Percentiles rank a stretch among this genome's conserved stretches.
These are phyloP conservation scores for Leptographium wingfieldii DNA, from an alignment of 2,329 filamentous ascomycete genomes.

Conservation along the genomic window DNA sequence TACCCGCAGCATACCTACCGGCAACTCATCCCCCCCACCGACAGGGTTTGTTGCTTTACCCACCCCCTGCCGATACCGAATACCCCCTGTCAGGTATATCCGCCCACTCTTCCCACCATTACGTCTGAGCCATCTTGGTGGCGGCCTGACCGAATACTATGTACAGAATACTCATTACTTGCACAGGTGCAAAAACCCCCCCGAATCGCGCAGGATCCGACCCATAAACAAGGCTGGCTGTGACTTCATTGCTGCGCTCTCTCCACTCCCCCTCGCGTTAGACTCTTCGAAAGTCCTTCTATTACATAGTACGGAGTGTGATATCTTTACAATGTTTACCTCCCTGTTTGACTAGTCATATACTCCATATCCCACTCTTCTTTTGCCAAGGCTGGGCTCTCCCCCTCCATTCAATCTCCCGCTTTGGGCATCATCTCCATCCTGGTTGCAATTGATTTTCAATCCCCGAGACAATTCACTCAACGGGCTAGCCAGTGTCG, in stretches of 20 bases:
- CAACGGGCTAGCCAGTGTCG: not conserved
- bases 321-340: not conserved
- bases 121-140: not conserved
- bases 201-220: not conserved
- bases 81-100: not conserved
- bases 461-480: not conserved
- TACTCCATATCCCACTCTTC: not conserved
- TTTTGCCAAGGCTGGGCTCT: conserved; percentile 1
- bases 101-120: not conserved
- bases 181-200: not conserved
- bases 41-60: not conserved
- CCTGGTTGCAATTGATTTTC: not conserved
- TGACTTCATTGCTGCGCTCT: not conserved
- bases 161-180: not conserved
- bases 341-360: not conserved
- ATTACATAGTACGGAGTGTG: no score
- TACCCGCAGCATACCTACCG: not conserved
- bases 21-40: not conserved
- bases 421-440: not conserved
- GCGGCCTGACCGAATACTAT: not conserved
- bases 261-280: not conserved
- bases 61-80: no score
- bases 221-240: conserved; percentile 2
- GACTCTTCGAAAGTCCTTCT: not conserved
- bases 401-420: not conserved